These are phyloP conservation scores for Actinidia arguta DNA, from an alignment of 179 eudicot genomes.

Conservation along the genomic window DNA sequence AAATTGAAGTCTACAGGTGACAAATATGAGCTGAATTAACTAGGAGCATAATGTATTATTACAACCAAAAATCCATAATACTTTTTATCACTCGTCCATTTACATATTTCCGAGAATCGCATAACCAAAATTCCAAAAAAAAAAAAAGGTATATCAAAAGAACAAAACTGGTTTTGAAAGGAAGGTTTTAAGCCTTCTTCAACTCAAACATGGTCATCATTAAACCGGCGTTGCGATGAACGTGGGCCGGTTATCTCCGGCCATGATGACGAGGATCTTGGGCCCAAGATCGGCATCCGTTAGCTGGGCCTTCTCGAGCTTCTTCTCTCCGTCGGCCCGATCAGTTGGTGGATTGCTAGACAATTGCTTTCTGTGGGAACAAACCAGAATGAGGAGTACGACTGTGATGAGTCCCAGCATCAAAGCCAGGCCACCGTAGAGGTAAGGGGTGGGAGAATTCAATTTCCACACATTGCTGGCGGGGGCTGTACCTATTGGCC, in stretches of 20 bases:
- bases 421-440: constrained; percentile 34
- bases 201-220: constrained; percentile 8
- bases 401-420: constrained; percentile 29
- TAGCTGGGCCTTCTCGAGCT: background rate
- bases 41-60: too few species aligned
- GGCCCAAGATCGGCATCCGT: constrained; percentile 26
- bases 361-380: constrained; percentile 26
- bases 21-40: too few species aligned
- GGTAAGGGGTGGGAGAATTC: constrained; percentile 39
- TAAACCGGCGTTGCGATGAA: constrained; percentile 40
- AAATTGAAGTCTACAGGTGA: too few species aligned
- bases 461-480: constrained; percentile 27
- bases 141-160: background rate
- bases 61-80: too few species aligned
- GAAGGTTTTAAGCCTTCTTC: too few species aligned
- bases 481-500: background rate
- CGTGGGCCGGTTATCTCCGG: constrained; percentile 52
- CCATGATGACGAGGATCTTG: constrained; percentile 52
- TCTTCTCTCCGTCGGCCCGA: background rate
- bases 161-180: background rate
- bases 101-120: background rate
- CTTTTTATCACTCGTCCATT: background rate
- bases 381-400: constrained; percentile 38
- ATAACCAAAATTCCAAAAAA: background rate
- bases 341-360: background rate